phyloP scores from a whole-genome alignment of 2,329 filamentous ascomycete genomes.

The Thielaviopsis ethacetica region DNA sequence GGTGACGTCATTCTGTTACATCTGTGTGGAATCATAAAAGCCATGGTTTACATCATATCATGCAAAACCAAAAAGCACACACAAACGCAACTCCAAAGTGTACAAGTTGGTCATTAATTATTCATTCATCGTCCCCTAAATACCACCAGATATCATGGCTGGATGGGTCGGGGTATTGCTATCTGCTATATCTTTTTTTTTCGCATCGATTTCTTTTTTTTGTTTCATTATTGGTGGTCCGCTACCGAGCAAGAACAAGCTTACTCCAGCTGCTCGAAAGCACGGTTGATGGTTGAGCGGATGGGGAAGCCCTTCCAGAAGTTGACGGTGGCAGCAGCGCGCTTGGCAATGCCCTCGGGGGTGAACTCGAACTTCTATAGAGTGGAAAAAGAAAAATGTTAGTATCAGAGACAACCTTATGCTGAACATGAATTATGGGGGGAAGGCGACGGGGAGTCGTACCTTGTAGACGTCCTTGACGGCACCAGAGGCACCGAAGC shows the following conservation, averaged over 20 bases:
- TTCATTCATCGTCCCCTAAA: background rate
- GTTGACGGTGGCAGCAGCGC: slow-evolving; percentile 76
- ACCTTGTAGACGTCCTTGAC: slow-evolving; percentile 97
- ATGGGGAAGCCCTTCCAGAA: slow-evolving; percentile 92
- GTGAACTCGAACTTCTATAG: slow-evolving; percentile 97
- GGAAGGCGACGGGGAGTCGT: slow-evolving; percentile 28
- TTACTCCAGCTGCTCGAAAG: slow-evolving; percentile 95
- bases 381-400: background rate
- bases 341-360: slow-evolving; percentile 89
- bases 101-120: background rate
- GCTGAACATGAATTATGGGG: background rate
- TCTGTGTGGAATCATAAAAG: background rate
- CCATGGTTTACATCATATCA: no score
- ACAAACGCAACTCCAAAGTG: background rate
- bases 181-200: slow-evolving; percentile 12
- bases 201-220: slow-evolving; percentile 11
- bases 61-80: no score
- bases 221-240: background rate
- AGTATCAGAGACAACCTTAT: background rate
- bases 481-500: slow-evolving; percentile 91
- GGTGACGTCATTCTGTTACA: background rate
- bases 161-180: slow-evolving; percentile 12
- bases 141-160: background rate
- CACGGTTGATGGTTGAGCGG: slow-evolving; percentile 89
- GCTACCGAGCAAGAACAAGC: background rate